phyloP scores from a whole-genome alignment of 1,284 basidiomycete species.

The Cutaneotrichosporon mucoides region DNA sequence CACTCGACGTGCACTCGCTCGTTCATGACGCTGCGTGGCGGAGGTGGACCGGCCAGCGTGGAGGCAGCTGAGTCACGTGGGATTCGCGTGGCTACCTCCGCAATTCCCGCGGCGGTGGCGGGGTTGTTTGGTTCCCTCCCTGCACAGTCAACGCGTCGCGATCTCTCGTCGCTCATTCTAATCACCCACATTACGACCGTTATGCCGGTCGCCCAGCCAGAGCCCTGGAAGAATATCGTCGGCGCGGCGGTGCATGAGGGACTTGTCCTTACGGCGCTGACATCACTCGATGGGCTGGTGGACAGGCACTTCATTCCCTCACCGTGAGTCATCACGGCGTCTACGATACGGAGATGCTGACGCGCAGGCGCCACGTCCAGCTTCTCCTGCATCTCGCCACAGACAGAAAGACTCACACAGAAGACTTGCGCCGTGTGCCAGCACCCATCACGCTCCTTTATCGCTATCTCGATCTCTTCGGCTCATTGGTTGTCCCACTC shows the following conservation, averaged over 20 bases:
- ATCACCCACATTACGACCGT: neutral
- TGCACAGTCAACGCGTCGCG: neutral
- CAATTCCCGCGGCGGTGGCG: neutral
- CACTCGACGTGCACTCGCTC: neutral
- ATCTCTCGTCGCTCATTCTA: neutral
- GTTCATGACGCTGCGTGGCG: conserved; percentile 3
- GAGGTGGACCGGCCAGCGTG: neutral
- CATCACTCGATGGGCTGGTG: conserved; percentile 13
- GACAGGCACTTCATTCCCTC: conserved; percentile 6
- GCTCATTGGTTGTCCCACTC: conserved; percentile 11
- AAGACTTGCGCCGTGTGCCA: neutral
- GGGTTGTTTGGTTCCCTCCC: neutral
- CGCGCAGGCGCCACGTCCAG: conserved; percentile 30
- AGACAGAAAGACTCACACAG: neutral
- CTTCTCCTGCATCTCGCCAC: conserved; percentile 29
- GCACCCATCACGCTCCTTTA: conserved; percentile 21
- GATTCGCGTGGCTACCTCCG: neutral
- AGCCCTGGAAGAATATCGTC: conserved; percentile 6
- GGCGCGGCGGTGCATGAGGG: conserved; percentile 4
- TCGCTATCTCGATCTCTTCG: conserved; percentile 17
- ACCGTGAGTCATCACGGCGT: neutral
- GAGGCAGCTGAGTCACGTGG: neutral
- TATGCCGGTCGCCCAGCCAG: neutral
- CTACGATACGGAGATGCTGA: neutral
- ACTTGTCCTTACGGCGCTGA: conserved; percentile 1